Evolutionary conservation across 2,329 filamentous ascomycete species (phyloP).

Genomic region (Aspergillus vadensis): DNA sequence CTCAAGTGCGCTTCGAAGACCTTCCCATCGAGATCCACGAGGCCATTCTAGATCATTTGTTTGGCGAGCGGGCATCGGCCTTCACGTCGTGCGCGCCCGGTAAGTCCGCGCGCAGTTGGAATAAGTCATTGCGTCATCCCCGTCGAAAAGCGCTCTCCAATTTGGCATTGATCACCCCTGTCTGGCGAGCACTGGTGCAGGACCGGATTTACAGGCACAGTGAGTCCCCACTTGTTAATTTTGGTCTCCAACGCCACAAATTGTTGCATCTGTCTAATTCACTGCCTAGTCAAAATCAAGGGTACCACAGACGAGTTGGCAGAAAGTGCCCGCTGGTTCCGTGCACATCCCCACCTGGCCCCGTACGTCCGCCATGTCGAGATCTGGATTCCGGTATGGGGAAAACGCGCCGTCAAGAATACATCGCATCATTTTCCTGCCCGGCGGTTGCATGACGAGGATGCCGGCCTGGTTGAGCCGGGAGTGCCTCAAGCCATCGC

Average conservation of each 20-base stretch:
- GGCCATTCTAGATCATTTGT: constrained; percentile 69
- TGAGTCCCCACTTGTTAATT: constrained; percentile 25
- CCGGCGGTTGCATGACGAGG: constrained; percentile 28
- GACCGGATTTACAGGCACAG: constrained; percentile 71
- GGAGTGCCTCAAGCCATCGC: constrained; percentile 27
- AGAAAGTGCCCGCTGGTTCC: constrained; percentile 64
- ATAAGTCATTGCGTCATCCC: constrained; percentile 66
- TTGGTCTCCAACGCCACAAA: neutral
- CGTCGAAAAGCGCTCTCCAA: constrained; percentile 68
- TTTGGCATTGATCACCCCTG: constrained; percentile 58
- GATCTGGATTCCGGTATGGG: constrained; percentile 75
- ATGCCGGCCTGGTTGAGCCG: constrained; percentile 24
- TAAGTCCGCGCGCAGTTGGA: constrained; percentile 61
- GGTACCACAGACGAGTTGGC: constrained; percentile 66
- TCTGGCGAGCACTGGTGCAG: constrained; percentile 71
- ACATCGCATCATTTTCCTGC: constrained; percentile 37
- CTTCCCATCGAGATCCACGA: constrained; percentile 73
- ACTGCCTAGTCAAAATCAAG: constrained; percentile 64
- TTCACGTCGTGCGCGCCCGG: constrained; percentile 59
- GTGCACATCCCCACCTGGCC: constrained; percentile 59
- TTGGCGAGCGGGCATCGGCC: constrained; percentile 67
- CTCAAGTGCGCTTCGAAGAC: constrained; percentile 36
- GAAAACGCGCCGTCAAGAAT: constrained; percentile 56
- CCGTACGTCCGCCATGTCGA: constrained; percentile 71
- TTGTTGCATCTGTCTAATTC: neutral